Conservation (phyloP, 2,329 filamentous ascomycete species). For the Xylaria sp. region DNA sequence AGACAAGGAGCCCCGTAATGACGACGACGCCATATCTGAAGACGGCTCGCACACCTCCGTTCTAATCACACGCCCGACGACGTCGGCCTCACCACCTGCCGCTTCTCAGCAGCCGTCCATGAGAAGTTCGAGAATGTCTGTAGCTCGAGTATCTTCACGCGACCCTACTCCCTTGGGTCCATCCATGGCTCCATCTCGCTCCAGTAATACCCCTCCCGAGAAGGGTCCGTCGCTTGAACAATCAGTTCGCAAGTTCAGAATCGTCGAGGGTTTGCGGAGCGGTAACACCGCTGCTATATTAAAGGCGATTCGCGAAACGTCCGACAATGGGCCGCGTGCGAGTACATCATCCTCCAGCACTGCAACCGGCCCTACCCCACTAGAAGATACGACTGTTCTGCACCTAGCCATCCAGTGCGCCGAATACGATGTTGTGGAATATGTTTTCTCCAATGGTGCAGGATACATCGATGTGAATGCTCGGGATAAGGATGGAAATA, state of each 20-base stretch:
- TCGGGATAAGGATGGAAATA: slow-evolving; percentile 93
- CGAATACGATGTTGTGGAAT: slow-evolving; percentile 91
- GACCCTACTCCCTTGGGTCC: slow-evolving; percentile 37
- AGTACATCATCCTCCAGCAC: slow-evolving; percentile 66
- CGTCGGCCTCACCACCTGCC: slow-evolving; percentile 51
- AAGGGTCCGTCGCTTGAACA: slow-evolving; percentile 78
- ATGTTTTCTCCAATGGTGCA: slow-evolving; percentile 81
- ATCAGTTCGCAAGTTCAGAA: slow-evolving; percentile 91
- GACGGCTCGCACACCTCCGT: slow-evolving; percentile 56
- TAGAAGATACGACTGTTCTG: slow-evolving; percentile 88
- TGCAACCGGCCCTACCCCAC: slow-evolving; percentile 52
- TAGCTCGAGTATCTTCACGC: slow-evolving; percentile 55
- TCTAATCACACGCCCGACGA: slow-evolving; percentile 49
- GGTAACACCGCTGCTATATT: slow-evolving; percentile 92
- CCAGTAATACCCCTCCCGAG: slow-evolving; percentile 46
- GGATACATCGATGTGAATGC: slow-evolving; percentile 83
- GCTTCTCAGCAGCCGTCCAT: slow-evolving; percentile 52
- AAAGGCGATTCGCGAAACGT: slow-evolving; percentile 79
- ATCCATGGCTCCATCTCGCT: slow-evolving; percentile 34
- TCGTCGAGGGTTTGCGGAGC: slow-evolving; percentile 90
- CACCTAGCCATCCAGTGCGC: slow-evolving; percentile 97
- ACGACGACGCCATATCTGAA: slow-evolving; percentile 61
- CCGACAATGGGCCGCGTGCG: slow-evolving; percentile 61
- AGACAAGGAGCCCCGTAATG: slow-evolving; percentile 53
- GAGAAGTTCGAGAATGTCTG: slow-evolving; percentile 60